Conservation (phyloP, 345 rosid genomes). For the Toxicodendron radicans region DNA sequence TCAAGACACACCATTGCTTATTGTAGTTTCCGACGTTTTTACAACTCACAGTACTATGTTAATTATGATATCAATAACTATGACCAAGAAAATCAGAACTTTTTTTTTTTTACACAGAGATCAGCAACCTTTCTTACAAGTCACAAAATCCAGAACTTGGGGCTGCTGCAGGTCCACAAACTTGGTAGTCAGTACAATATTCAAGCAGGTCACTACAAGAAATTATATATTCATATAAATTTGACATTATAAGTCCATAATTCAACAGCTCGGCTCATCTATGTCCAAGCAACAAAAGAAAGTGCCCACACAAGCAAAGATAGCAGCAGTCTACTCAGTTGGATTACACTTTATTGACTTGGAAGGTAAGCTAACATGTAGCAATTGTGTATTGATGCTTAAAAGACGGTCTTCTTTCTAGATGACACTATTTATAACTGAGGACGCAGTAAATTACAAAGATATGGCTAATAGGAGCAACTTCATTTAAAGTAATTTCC, state of each 20-base stretch:
- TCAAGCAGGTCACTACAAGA: not conserved
- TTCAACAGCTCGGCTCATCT: not conserved
- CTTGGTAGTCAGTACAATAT: too few relatives aligned
- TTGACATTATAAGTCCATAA: not conserved
- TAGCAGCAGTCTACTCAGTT: not conserved
- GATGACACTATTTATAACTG: not conserved
- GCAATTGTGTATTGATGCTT: slow-evolving; percentile 2
- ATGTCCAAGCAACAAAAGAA: not conserved
- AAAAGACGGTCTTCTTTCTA: not conserved
- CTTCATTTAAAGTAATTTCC: not conserved
- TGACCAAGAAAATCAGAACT: slow-evolving; percentile 12
- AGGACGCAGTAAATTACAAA: not conserved
- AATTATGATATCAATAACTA: not conserved
- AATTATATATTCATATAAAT: not conserved
- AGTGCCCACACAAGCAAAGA: not conserved
- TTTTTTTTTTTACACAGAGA: not conserved
- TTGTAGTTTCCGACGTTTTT: slow-evolving; percentile 1
- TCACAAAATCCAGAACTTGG: too few relatives aligned
- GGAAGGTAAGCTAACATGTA: not conserved
- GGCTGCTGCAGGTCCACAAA: too few relatives aligned
- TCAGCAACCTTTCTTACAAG: too few relatives aligned
- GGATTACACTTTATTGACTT: not conserved
- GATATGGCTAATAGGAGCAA: not conserved
- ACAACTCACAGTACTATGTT: too few relatives aligned
- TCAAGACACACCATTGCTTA: not conserved